Evolutionary conservation across 140 eudicot genomes (phyloP), one percentile per base, ranked within the genome.

Genomic region (Cichorium intybus): DNA sequence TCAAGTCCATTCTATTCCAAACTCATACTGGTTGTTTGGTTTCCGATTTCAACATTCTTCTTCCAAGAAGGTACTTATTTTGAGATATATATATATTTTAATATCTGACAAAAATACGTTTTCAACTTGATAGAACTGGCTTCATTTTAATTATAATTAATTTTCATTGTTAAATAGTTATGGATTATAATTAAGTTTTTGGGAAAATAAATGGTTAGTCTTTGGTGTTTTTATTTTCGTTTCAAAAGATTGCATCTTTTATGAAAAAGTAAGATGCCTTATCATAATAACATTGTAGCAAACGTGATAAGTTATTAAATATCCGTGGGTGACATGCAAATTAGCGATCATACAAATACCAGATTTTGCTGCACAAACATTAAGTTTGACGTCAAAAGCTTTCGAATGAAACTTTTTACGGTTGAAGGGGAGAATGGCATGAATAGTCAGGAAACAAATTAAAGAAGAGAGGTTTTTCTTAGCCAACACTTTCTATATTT

Each of bases 21-120:
- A 67, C 22, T 59, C 28, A 31, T 41, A 57, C 66, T 74, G 79
- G 56, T 66, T 10, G n/a, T 74, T 29, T 74, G 79, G 74, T 67
- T 74, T 53, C 79, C 74, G 15, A 34, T 74, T 23, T 57, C 79
- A 12, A 60, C 43, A 7, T 51, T 74, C 50, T 66, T 67, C 58
- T 75, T 75, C 60, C 62, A 74, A 16, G 79, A 75, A 68, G 75
- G 75, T 68, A 68, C 29, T 58, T 20, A 45, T 55, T 60, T 46
- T 27, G 4, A 23, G 11, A 15, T 20, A 17, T n/a, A 28, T 26
- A 2, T 2, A 58, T 18, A n/a, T n/a, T n/a, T n/a, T n/a, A n/a
- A n/a, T n/a, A n/a, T n/a, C n/a, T n/a, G n/a, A n/a, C n/a, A n/a
- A n/a, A n/a, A n/a, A n/a, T n/a, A n/a, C n/a, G n/a, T n/a, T n/a